Base-by-base conservation (phyloP, 2,329 filamentous ascomycete genomes). In the Fusarium oxysporum region DNA sequence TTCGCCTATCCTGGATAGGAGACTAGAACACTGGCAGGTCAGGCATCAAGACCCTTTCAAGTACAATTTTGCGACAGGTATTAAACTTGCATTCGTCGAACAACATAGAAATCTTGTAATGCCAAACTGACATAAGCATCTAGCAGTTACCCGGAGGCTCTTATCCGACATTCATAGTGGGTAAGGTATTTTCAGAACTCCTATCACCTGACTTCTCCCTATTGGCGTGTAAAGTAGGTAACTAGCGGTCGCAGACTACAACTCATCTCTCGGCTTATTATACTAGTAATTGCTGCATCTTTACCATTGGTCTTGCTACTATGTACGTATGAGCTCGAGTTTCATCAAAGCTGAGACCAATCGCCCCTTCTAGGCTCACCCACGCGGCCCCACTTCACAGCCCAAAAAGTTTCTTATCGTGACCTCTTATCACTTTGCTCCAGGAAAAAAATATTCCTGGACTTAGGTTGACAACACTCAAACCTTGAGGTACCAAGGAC, bases 401-500 rank as follows among this genome's bases (percentile, higher is more conserved):
- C 28, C 11, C 10, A 21, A 48, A 56, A 57, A 48, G 30, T 37
- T 50, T 54, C 65, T 68, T 68, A 68, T 68, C 65, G 56, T 13
- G 21, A 35, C 30, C 12, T 32, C 67, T 72, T 72, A 72, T 72
- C 68, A 59, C 30, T 62, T 43, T 38, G 14, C 35, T 62, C 48
- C 54, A 66, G 55, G 61, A 60, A 70, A 53, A 68, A 74, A 72
- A 74, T 54, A 59, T 55, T 62, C 54, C 23, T 35, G 28, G 23
- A n/a, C 55, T 55, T 33, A 40, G 56, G 58, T 43, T 57, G 63
- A 62, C 58, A 60, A 55, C 45, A 68, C 60, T 45, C 54, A 30
- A 71, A 64, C 43, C 30, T 33, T 40, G 48, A 62, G 53, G 38
- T 43, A 54, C 58, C 54, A 40, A 41, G 48, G 44, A 63, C 30